Base-by-base conservation (phyloP, 2,329 filamentous ascomycete genomes). In the Dothidotthia symphoricarpi region DNA sequence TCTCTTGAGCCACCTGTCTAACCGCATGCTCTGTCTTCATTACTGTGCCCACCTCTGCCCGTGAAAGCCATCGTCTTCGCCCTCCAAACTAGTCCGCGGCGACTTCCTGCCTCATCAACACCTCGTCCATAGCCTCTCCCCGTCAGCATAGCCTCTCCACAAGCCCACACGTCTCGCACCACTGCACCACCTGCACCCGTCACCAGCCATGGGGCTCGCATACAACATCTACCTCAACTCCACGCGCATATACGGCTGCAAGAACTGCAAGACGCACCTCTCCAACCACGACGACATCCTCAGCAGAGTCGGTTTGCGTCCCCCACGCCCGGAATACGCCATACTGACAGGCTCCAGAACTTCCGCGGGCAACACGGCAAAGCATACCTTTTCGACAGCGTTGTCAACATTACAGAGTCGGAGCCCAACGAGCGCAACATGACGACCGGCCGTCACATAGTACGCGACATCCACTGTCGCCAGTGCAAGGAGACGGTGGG, bases 351-450 rank as follows among this genome's bases (percentile, higher is more conserved):
- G 35, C 6, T 31, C 15, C 67, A 97, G 89, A 96, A 95, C 73
- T 98, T 98, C 75, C 88, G 93, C 47, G 93, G 93, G 60, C 91
- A 97, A 68, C 91, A 97, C 69, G 93, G 93, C 64, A 97, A 97
- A 73, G 93, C 93, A 39, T 98, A 90, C 71, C 84, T 98, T 52
- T 97, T 98, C 77, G 86, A 91, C 70, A 82, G 69, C 47, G 93
- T 98, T 38, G 93, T 98, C 68, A 98, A 98, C 70, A 79, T 95
- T 65, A 85, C 83, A 50, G 76, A 82, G 30, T 84, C 85, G 54
- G 86, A 95, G 45, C 80, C 91, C n/a, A 84, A 80, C 64, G 93
- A 98, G 72, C 88, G 93, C 51, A 95, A 86, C 72, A 98, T 98
- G 93, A 98, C 93, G 11, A 98, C 93, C 1, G 93, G 93, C 36